Conservation (phyloP, 1,284 basidiomycete genomes). For the Boletellus dicymbophilus region DNA sequence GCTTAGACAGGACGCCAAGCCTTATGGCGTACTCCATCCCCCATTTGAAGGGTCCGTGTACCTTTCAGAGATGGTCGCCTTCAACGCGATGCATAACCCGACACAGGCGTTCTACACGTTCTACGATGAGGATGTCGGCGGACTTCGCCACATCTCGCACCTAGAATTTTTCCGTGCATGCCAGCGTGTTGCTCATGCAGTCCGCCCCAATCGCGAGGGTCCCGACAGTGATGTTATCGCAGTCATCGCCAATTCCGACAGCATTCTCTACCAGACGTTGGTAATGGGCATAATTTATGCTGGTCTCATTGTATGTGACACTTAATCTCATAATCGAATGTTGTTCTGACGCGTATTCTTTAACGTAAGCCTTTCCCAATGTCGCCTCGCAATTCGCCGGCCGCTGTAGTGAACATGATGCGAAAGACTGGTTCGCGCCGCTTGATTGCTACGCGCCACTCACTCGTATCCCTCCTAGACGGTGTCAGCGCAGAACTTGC, state of each 20-base stretch:
- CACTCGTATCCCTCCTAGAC: conserved; percentile 27
- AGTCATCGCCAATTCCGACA: conserved; percentile 32
- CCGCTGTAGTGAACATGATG: conserved; percentile 36
- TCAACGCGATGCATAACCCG: conserved; percentile 21
- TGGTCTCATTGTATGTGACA: conserved; percentile 31
- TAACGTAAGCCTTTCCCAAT: conserved; percentile 32
- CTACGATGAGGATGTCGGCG: conserved; percentile 7
- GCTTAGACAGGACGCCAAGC: background rate
- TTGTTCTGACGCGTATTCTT: background rate
- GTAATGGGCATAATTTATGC: conserved; percentile 32
- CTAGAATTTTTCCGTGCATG: conserved; percentile 34
- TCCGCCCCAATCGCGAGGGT: conserved; percentile 23
- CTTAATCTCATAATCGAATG: background rate
- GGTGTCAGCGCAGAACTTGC: conserved; percentile 22
- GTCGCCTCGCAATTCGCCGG: conserved; percentile 38
- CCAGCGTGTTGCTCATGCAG: conserved; percentile 30
- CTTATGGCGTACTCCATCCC: conserved; percentile 8
- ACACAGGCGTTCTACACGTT: conserved; percentile 22
- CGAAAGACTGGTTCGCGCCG: conserved; percentile 30
- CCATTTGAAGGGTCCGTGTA: conserved; percentile 26
- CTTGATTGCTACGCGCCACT: conserved; percentile 32
- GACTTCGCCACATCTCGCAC: conserved; percentile 21
- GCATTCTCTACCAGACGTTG: conserved; percentile 34
- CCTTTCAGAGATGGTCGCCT: conserved; percentile 25
- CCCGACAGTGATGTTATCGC: conserved; percentile 24